Percentiles rank a stretch among this genome's conserved stretches.
Conservation (phyloP, 257 asterid genomes). For the Capsicum rhomboideum region DNA sequence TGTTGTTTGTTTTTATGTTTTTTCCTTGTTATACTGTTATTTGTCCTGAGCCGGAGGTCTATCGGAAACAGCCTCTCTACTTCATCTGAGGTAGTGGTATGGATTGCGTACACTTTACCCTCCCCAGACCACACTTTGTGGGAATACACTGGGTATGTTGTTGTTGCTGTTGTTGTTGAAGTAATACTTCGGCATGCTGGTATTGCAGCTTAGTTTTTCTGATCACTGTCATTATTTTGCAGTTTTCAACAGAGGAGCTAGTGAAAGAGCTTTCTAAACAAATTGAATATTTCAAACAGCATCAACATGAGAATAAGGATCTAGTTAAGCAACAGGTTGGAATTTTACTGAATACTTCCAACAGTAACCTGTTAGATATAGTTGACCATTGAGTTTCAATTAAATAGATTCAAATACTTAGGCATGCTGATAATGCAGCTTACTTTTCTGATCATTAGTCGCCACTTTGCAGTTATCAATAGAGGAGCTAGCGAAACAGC, state of each 20-base stretch:
- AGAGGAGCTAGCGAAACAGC: neutral
- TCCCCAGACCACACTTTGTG: no score
- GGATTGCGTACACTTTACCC: no score
- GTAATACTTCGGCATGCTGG: neutral
- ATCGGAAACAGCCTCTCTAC: no score
- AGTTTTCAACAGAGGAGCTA: neutral
- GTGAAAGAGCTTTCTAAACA: neutral
- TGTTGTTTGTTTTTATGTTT: no score
- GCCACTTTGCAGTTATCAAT: neutral
- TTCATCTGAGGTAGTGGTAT: no score
- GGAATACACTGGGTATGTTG: no score
- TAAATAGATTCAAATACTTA: no score
- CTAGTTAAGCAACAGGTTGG: conserved; percentile 22
- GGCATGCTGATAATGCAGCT: neutral
- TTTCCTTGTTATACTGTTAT: no score
- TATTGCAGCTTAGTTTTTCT: neutral
- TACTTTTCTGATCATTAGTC: neutral
- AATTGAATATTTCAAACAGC: neutral
- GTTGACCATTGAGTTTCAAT: no score
- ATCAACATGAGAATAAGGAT: neutral
- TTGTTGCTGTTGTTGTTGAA: neutral
- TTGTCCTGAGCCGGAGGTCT: no score
- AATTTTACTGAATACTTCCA: no score
- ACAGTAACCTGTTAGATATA: no score
- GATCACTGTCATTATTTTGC: neutral